Evolutionary conservation across 306 rosid species (phyloP).

Genomic region (Alnus glutinosa): DNA sequence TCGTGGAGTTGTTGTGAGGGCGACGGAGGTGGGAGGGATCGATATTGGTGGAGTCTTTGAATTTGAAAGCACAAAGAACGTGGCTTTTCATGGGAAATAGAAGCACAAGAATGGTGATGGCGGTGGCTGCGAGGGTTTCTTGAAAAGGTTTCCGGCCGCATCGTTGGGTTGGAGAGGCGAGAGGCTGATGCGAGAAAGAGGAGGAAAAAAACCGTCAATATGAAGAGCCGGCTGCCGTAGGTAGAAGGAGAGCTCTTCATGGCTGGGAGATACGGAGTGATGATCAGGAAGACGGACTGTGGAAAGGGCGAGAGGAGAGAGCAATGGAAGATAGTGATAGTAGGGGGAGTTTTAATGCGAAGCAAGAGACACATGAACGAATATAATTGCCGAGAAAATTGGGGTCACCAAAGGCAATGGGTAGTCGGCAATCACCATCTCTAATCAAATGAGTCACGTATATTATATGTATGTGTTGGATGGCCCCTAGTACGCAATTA

Average conservation of each 20-base stretch:
- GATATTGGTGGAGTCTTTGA: constrained; percentile 38
- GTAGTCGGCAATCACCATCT: constrained; percentile 25
- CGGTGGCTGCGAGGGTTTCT: constrained; percentile 14
- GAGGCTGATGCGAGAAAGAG: constrained; percentile 23
- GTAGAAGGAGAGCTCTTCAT: constrained; percentile 52
- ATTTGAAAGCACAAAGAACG: constrained; percentile 71
- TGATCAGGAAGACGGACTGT: background rate
- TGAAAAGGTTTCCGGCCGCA: constrained; percentile 21
- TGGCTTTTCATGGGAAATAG: constrained; percentile 49
- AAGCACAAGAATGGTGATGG: constrained; percentile 40
- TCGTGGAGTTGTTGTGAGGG: constrained; percentile 15
- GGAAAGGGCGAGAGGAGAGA: constrained; percentile 3
- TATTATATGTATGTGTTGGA: constrained; percentile 19
- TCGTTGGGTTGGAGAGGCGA: constrained; percentile 9
- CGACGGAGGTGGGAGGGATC: constrained; percentile 18
- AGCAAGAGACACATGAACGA: constrained; percentile 68
- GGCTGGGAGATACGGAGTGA: constrained; percentile 27
- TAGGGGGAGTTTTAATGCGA: constrained; percentile 47
- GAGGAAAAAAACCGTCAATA: constrained; percentile 17
- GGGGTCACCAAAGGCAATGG: constrained; percentile 26
- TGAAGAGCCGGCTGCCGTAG: constrained; percentile 11
- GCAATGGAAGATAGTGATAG: constrained; percentile 6
- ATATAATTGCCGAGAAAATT: constrained; percentile 38
- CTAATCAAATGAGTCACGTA: constrained; percentile 25
- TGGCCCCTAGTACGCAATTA: background rate